phyloP scores from a whole-genome alignment of 345 rosid species.

The Brassica incana region DNA sequence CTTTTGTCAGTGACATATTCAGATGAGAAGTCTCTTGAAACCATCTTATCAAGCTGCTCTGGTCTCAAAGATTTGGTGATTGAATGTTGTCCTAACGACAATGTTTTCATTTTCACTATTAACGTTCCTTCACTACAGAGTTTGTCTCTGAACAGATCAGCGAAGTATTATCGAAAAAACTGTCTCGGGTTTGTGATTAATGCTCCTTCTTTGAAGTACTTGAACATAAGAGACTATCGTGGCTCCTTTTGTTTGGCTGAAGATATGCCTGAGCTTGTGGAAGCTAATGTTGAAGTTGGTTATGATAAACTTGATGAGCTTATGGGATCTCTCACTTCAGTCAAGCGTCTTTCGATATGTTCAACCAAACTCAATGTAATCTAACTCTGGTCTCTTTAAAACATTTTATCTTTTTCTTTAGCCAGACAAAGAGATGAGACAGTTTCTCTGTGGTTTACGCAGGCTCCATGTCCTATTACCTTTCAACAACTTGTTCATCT shows the following conservation, averaged over 20 bases:
- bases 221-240: background rate
- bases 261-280: conserved; percentile 14
- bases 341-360: background rate
- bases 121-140: background rate
- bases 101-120: background rate
- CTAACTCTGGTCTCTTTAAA: background rate
- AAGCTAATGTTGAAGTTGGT: conserved; percentile 6
- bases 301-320: background rate
- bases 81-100: conserved; percentile 5
- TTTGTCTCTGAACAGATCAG: conserved; percentile 3
- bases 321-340: background rate
- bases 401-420: background rate
- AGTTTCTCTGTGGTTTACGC: background rate
- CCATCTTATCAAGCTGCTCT: conserved; percentile 16
- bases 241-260: conserved; percentile 16
- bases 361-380: background rate
- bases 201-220: conserved; percentile 8
- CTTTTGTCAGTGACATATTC: background rate
- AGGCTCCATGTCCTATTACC: background rate
- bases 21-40: conserved; percentile 16
- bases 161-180: background rate
- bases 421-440: background rate
- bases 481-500: conserved; percentile 9
- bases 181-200: background rate
- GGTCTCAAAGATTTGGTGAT: conserved; percentile 12